phyloP scores from a whole-genome alignment of 1,139 yeast genomes.

The Maudiozyma humilis region DNA sequence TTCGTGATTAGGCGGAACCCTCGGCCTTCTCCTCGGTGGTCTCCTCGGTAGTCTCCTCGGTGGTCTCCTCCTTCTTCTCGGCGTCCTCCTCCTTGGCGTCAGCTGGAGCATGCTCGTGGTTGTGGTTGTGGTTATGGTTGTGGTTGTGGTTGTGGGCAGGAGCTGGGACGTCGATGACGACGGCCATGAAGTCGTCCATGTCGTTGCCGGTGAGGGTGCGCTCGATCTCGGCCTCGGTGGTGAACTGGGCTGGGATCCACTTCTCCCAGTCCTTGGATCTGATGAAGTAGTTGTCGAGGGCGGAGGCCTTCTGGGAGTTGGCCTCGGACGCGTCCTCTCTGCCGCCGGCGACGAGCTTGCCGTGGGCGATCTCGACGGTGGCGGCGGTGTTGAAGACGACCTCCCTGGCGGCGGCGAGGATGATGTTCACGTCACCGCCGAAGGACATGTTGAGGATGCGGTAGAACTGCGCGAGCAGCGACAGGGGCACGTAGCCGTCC shows the following conservation, averaged over 20 bases:
- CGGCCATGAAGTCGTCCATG: constrained; percentile 20
- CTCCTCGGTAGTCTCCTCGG: constrained; percentile 3
- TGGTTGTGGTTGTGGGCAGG: neutral
- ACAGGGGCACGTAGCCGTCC: constrained; percentile 30
- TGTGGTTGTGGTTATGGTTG: neutral
- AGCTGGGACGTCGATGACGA: constrained; percentile 12
- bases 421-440: constrained; percentile 29
- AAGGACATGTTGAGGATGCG: constrained; percentile 30
- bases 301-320: constrained; percentile 5
- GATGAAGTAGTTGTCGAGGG: constrained; percentile 21
- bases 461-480: constrained; percentile 28
- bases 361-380: constrained; percentile 26
- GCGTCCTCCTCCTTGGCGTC: neutral
- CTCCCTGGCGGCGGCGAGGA: constrained; percentile 31
- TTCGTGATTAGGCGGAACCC: neutral
- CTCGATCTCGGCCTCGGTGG: constrained; percentile 21
- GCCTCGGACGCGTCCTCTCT: constrained; percentile 7
- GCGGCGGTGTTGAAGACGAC: constrained; percentile 27
- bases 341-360: constrained; percentile 10
- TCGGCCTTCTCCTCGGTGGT: constrained; percentile 4
- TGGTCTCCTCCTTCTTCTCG: constrained; percentile 3
- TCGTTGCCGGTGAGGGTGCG: constrained; percentile 17
- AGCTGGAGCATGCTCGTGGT: neutral
- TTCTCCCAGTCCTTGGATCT: constrained; percentile 27
- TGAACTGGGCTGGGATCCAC: constrained; percentile 17